Evolutionary conservation across 345 rosid species (phyloP).

Genomic region (Syzygium aqueum): DNA sequence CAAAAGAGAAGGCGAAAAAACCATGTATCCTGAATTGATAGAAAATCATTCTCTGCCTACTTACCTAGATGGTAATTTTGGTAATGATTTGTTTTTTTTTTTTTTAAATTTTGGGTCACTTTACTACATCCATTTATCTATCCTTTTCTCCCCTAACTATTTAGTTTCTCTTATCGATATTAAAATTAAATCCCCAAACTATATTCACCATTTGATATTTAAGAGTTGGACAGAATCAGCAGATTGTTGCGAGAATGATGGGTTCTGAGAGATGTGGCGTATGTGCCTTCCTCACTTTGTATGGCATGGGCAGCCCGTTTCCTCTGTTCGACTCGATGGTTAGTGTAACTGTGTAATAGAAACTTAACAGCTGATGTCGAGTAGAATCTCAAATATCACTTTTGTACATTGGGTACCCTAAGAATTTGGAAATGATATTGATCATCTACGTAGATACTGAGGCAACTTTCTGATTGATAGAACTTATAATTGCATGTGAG

Average conservation of each 20-base stretch:
- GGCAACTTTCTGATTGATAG: not conserved
- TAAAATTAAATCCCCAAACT: not conserved
- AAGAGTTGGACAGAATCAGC: not conserved
- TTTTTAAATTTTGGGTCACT: not conserved
- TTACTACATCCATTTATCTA: not conserved
- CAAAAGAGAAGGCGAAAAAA: slow-evolving; percentile 10
- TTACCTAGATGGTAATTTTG: not conserved
- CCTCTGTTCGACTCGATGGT: not conserved
- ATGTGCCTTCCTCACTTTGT: not conserved
- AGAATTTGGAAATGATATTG: not conserved
- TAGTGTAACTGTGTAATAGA: not conserved
- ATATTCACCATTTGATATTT: not conserved
- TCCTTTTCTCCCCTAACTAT: not conserved
- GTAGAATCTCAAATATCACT: not conserved
- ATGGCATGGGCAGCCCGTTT: not conserved
- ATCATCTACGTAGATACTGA: not conserved
- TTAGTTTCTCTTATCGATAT: not conserved
- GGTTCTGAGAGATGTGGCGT: not conserved
- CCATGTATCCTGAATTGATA: not conserved
- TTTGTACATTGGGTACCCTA: not conserved
- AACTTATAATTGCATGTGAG: not conserved
- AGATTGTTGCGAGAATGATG: not conserved
- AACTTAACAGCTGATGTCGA: not conserved
- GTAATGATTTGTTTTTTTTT: not conserved
- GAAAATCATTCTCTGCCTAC: not conserved